phyloP scores from a whole-genome alignment of 192 early-diverging fungal species.

The Martensiomyces pterosporus region DNA sequence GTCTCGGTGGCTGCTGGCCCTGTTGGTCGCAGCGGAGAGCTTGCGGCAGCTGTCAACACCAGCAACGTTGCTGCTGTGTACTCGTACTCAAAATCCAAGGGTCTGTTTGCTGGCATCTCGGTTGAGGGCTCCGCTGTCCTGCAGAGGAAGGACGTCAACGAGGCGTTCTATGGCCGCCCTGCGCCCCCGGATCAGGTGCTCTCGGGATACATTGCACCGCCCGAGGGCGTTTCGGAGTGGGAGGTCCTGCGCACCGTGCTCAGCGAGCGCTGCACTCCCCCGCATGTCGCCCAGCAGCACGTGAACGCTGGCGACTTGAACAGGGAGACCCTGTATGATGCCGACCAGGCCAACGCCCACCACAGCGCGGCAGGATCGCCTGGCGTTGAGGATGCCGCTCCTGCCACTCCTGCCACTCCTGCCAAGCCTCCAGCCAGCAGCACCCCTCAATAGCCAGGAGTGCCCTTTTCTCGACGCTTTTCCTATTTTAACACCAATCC shows the following conservation, averaged over 20 bases:
- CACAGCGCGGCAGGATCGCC: too few species aligned
- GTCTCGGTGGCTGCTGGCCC: constrained; percentile 86
- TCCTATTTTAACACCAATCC: too few species aligned
- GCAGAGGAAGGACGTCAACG: constrained; percentile 83
- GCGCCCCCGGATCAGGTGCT: constrained; percentile 82
- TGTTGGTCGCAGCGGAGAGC: constrained; percentile 80
- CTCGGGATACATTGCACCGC: constrained; percentile 66
- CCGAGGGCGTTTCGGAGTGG: constrained; percentile 49
- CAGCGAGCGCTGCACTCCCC: constrained; percentile 42
- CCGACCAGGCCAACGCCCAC: too few species aligned
- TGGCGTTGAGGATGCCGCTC: neutral
- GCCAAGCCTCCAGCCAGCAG: too few species aligned
- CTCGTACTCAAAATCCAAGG: constrained; percentile 90
- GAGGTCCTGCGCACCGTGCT: constrained; percentile 39
- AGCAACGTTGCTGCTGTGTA: constrained; percentile 82
- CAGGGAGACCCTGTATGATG: constrained; percentile 41
- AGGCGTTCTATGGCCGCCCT: constrained; percentile 72
- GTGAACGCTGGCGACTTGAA: neutral
- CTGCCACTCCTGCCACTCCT: neutral
- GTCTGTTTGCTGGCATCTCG: constrained; percentile 89
- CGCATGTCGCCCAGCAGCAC: constrained; percentile 8
- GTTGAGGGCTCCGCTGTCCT: constrained; percentile 86
- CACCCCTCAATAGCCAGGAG: too few species aligned
- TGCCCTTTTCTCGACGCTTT: too few species aligned
- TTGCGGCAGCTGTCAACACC: constrained; percentile 62